Base-by-base conservation (phyloP, 1,284 basidiomycete genomes). In the Fomitopsis betulina region DNA sequence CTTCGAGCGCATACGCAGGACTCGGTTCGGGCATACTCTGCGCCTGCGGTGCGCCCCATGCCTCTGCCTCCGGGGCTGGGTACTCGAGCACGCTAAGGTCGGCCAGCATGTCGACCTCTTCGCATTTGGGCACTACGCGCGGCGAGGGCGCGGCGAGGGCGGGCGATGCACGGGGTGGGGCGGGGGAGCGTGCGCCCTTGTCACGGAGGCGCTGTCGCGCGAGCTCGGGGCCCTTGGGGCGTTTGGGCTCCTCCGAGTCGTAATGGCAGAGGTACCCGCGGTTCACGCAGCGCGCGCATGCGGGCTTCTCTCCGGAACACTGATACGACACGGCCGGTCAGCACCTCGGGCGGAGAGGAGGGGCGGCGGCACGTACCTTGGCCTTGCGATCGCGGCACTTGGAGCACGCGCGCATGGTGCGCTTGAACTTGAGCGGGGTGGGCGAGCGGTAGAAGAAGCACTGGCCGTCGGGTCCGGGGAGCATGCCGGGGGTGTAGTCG, bases 311-410 rank as follows among this genome's bases (percentile, higher is more conserved):
- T 13, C 77, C 77, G 51, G 73, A 75, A 68, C 77, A 79, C 77
- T 79, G 61, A 58, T 23, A 15, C 15, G n/a, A 5, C 39, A 17
- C 35, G 7, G 38, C 33, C 25, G 13, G 35, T 15, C 19, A 21
- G 54, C 37, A 4, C 25, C 13, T 23, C 30, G 52, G 27, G 39
- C 23, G 21, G 51, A 30, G 21, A 23, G 13, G 13, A 25, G 1
- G 35, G 35, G 45, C 27, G 2, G 10, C 9, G 13, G 8, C 1
- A 55, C 69, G 53, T 57, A 78, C 77, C 73, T 79, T 79, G 10
- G 77, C 76, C 62, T 79, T 79, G 37, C 77, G 71, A 58, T 77
- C 74, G 27, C 77, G 73, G 63, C 77, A 79, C 58, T 74, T 76
- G 60, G 74, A 72, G 65, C 77, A 79, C 8, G 77, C 77, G 60